Conservation (phyloP, 768 basidiomycete genomes). For the Cystobasidiopsis lactophilus region DNA sequence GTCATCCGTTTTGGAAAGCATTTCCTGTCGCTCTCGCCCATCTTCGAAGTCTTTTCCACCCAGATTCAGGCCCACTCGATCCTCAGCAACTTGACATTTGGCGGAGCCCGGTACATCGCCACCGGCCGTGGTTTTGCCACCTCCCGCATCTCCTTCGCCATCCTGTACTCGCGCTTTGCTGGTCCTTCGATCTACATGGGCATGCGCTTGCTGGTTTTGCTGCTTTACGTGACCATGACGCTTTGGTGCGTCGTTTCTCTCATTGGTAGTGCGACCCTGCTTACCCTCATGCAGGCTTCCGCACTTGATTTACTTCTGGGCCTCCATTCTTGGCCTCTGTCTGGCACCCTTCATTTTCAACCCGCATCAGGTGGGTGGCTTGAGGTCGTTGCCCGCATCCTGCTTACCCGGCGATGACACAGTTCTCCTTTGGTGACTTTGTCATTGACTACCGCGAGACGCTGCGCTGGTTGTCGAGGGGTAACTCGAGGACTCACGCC, state of each 20-base stretch:
- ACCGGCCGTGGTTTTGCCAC: conserved; percentile 98
- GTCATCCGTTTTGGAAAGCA: conserved; percentile 80
- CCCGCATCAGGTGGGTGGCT: too few relatives aligned
- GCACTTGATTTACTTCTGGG: conserved; percentile 92
- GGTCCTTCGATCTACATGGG: conserved; percentile 96
- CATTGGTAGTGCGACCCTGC: neutral
- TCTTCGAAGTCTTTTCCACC: conserved; percentile 95
- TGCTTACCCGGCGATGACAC: too few relatives aligned
- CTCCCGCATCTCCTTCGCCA: conserved; percentile 77
- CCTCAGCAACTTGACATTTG: conserved; percentile 85
- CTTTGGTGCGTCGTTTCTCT: conserved; percentile 34
- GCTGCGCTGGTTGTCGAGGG: conserved; percentile 95
- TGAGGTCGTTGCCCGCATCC: too few relatives aligned
- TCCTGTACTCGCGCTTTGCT: conserved; percentile 91
- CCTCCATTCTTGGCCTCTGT: conserved; percentile 76
- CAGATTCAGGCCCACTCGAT: conserved; percentile 98
- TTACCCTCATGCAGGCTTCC: conserved; percentile 30
- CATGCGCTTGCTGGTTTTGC: conserved; percentile 71
- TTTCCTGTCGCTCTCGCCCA: conserved; percentile 75
- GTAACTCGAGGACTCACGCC: conserved; percentile 86
- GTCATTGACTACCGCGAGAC: conserved; percentile 60
- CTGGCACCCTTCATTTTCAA: conserved; percentile 96
- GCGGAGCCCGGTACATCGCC: conserved; percentile 94
- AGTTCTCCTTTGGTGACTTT: conserved; percentile 88
- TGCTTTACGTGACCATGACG: conserved; percentile 79